Conservation (phyloP, 2,329 filamentous ascomycete species). For the Arthrobotrys pseudoclavata region DNA sequence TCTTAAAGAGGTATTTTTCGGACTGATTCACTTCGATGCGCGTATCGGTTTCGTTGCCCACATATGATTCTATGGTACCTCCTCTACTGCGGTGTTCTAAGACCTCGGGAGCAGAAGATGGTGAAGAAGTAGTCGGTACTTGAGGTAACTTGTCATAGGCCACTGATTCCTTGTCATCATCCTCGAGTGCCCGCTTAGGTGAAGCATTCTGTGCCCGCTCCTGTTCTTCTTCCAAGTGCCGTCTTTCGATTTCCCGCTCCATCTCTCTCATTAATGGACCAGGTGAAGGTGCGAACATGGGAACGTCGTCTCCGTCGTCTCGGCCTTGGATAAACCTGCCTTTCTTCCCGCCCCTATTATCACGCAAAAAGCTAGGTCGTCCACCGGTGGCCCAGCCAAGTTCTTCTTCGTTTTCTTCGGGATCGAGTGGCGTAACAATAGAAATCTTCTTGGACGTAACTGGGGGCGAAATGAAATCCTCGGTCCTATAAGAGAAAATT, state of each 20-base stretch:
- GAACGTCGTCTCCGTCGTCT: conserved; percentile 79
- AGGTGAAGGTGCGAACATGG: conserved; percentile 75
- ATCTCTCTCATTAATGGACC: conserved; percentile 54
- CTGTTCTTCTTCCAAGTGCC: conserved; percentile 64
- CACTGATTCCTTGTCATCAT: conserved; percentile 63
- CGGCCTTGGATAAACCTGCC: conserved; percentile 77
- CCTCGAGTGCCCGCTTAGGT: conserved; percentile 12
- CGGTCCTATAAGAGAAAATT: conserved; percentile 70
- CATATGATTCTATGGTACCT: conserved; percentile 48
- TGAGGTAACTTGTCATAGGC: conserved; percentile 54
- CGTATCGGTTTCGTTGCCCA: conserved; percentile 50
- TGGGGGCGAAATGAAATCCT: conserved; percentile 75
- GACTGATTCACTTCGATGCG: conserved; percentile 36
- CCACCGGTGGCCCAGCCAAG: conserved; percentile 69
- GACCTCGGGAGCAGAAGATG: conserved; percentile 33
- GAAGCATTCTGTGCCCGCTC: conserved; percentile 14
- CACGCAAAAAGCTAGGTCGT: conserved; percentile 69
- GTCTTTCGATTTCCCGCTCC: conserved; percentile 55
- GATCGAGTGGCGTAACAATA: conserved; percentile 77
- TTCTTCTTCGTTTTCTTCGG: conserved; percentile 65
- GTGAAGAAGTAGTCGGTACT: conserved; percentile 44
- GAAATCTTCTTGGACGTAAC: conserved; percentile 84
- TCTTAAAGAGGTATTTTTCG: conserved; percentile 52
- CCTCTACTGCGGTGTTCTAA: conserved; percentile 1
- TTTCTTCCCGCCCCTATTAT: conserved; percentile 70